Percentiles rank a stretch among this genome's conserved stretches.
Conservation (phyloP, 2,329 filamentous ascomycete genomes). For the Aspergillus caelatus region DNA sequence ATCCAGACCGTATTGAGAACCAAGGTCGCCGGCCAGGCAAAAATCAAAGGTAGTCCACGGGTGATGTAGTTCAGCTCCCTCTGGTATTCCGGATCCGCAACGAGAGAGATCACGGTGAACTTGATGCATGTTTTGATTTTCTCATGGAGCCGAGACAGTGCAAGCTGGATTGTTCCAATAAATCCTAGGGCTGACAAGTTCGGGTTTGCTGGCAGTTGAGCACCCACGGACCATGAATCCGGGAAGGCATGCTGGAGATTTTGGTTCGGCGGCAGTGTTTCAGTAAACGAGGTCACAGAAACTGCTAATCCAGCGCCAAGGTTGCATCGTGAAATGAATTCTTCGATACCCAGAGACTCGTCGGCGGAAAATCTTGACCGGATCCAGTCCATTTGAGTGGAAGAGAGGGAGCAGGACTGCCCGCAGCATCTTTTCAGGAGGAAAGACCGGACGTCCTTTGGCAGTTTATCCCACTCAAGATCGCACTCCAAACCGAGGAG, state of each 20-base stretch:
- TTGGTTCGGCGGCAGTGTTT: constrained; percentile 29
- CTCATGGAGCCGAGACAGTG: constrained; percentile 43
- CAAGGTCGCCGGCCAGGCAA: constrained; percentile 43
- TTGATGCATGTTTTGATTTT: constrained; percentile 37
- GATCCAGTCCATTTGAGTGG: constrained; percentile 20
- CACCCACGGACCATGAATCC: constrained; percentile 33
- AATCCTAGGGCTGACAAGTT: constrained; percentile 31
- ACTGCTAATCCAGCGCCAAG: constrained; percentile 46
- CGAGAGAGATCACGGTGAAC: constrained; percentile 53
- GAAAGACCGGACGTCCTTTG: constrained; percentile 48
- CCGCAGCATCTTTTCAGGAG: constrained; percentile 52
- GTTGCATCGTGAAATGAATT: constrained; percentile 53
- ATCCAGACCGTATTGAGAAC: constrained; percentile 52
- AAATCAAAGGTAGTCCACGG: constrained; percentile 32
- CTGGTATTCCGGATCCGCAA: constrained; percentile 57
- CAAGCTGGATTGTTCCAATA: constrained; percentile 43
- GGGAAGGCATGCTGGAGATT: constrained; percentile 22
- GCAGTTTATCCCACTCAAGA: constrained; percentile 55
- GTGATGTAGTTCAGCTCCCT: constrained; percentile 53
- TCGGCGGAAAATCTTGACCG: constrained; percentile 49
- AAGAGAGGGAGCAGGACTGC: constrained; percentile 42
- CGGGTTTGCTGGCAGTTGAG: constrained; percentile 24
- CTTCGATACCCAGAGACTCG: constrained; percentile 43
- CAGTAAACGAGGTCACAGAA: constrained; percentile 34
- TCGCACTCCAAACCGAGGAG: constrained; percentile 55